Base-by-base conservation (phyloP, 2,329 filamentous ascomycete species). In the Phialophora chinensis region DNA sequence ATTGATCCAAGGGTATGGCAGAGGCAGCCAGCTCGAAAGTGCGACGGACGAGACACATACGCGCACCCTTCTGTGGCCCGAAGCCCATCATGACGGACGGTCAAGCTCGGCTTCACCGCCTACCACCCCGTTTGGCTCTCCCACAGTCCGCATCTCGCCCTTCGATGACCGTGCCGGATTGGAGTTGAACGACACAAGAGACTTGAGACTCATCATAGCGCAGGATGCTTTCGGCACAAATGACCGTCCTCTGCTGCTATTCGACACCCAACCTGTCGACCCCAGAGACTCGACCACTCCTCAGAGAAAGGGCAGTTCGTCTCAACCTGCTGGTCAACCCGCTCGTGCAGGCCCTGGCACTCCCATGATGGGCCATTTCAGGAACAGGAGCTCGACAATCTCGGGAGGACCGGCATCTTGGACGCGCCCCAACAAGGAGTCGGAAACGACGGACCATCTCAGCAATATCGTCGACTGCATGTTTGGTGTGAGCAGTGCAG, bases 401-500 rank as follows among this genome's bases (percentile, higher is more conserved):
- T 78, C 80, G 14, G 75, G 76, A 3, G 69, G 72, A 2, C 74
- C 74, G 74, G 65, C 79, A 78, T 58, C 70, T 71, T 59, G 75
- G 77, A n/a, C 76, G 75, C 63, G 77, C 72, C 77, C 44, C 72
- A 79, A 35, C 52, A 67, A 68, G 47, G 72, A 72, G 20, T 50
- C 64, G 27, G 66, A 70, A n/a, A 55, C 56, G 0, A 84, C 86
- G 70, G 81, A 81, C 11, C 83, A 83, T 55, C 85, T 86, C 66
- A 75, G 82, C 67, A 77, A 81, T 75, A 75, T 82, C 62, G 71
- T 88, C 65, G 85, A 86, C 67, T 87, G 85, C 74, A 87, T 87
- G 74, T 88, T 88, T 73, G 86, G 86, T 31, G 86, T 85, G 67
- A 83, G 83, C 61, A 82, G 83, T 47, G 84, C 86, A 73, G 84